Evolutionary conservation across 495 filamentous ascomycete species (phyloP).

Genomic region (Articulospora tetracladia): DNA sequence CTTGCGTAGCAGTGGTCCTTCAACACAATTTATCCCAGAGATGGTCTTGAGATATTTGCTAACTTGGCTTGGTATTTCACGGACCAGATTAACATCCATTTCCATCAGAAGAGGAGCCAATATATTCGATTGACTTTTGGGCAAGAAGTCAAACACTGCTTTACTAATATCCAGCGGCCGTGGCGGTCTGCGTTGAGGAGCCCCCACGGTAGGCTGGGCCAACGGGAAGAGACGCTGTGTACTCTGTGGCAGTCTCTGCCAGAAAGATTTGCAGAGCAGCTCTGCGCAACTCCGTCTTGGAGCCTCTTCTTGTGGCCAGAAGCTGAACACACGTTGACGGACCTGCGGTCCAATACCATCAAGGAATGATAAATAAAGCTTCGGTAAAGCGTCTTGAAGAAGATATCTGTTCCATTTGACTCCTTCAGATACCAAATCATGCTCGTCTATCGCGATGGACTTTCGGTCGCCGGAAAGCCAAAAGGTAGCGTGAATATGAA

Average conservation of each 20-base stretch:
- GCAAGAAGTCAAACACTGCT: slow-evolving; percentile 12
- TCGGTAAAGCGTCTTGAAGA: slow-evolving; percentile 26
- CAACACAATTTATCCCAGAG: not conserved
- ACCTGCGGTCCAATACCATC: slow-evolving; percentile 23
- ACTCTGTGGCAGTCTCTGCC: slow-evolving; percentile 11
- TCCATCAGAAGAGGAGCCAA: slow-evolving; percentile 13
- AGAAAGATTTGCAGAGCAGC: slow-evolving; percentile 14
- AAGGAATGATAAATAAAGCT: slow-evolving; percentile 33
- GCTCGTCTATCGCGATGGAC: slow-evolving; percentile 27
- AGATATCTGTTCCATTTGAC: slow-evolving; percentile 39
- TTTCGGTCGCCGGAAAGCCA: slow-evolving; percentile 33
- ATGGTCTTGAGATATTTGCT: slow-evolving; percentile 1
- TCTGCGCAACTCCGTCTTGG: slow-evolving; percentile 18
- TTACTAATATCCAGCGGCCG: slow-evolving; percentile 9
- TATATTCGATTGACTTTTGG: not conserved
- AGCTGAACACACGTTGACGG: slow-evolving; percentile 26
- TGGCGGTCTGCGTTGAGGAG: not conserved
- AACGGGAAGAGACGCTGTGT: slow-evolving; percentile 17
- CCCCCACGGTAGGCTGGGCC: not conserved
- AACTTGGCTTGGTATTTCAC: slow-evolving; percentile 8
- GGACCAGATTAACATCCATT: slow-evolving; percentile 13
- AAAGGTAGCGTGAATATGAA: slow-evolving; percentile 30
- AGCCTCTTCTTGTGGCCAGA: slow-evolving; percentile 31
- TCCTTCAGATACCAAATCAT: slow-evolving; percentile 13
- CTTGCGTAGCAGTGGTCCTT: slow-evolving; percentile 6